phyloP scores from a whole-genome alignment of 202 grass and related monocot genomes.

The Dendrocalamus latiflorus region DNA sequence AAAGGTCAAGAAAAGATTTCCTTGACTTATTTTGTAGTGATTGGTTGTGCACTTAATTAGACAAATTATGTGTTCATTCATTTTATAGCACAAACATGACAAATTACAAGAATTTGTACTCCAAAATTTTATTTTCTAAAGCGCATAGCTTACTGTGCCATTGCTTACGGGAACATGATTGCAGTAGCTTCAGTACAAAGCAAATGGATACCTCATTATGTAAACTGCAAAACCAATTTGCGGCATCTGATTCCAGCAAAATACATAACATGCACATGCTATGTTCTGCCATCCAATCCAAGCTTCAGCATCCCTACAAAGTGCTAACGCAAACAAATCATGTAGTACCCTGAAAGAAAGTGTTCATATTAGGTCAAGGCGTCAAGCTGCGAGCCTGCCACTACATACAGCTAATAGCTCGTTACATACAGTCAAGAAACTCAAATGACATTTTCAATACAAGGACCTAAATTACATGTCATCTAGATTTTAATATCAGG shows the following conservation, averaged over 20 bases:
- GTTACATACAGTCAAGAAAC: slow-evolving; percentile 19
- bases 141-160: background rate
- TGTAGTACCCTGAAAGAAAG: background rate
- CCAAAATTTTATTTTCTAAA: background rate
- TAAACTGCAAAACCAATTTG: too few species aligned
- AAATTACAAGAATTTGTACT: too few species aligned
- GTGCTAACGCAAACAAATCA: background rate
- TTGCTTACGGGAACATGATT: background rate
- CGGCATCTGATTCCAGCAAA: too few species aligned
- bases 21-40: background rate
- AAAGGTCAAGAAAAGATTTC: background rate
- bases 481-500: background rate
- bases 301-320: background rate
- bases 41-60: background rate
- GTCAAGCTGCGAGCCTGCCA: background rate
- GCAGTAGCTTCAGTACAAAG: slow-evolving; percentile 2
- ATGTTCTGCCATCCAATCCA: too few species aligned
- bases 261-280: too few species aligned
- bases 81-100: background rate
- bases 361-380: background rate
- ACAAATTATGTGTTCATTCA: background rate
- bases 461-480: slow-evolving; percentile 6
- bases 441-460: background rate
- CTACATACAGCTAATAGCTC: slow-evolving; percentile 10
- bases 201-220: background rate